phyloP scores from a whole-genome alignment of 768 basidiomycete species.

The Nevesoporus exiguus region DNA sequence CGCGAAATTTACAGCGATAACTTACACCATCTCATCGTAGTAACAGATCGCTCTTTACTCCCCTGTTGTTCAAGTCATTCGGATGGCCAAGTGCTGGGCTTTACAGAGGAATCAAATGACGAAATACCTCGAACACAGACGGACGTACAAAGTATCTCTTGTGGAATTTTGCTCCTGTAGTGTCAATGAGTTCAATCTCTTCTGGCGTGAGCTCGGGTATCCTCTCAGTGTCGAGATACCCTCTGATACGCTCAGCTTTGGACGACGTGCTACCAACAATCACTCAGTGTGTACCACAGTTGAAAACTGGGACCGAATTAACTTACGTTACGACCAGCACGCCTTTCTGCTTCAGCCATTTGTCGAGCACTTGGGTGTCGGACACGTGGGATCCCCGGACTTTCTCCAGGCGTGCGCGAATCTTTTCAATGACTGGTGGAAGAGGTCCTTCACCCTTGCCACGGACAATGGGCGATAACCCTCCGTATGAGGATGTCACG shows the following conservation, averaged over 20 bases:
- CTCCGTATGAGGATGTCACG: conserved; percentile 39
- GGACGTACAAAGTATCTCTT: conserved; percentile 22
- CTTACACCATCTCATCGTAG: neutral
- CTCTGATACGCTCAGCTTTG: conserved; percentile 31
- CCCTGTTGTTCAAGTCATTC: conserved; percentile 7
- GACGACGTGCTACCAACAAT: conserved; percentile 28
- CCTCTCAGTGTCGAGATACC: conserved; percentile 28
- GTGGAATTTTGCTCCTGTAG: neutral
- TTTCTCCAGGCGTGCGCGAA: conserved; percentile 29
- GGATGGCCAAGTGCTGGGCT: conserved; percentile 19
- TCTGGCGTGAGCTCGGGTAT: neutral
- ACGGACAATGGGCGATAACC: conserved; percentile 37
- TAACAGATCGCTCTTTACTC: neutral
- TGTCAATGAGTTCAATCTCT: neutral
- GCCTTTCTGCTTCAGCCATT: conserved; percentile 30
- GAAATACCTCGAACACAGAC: neutral
- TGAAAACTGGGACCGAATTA: neutral
- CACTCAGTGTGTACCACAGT: neutral
- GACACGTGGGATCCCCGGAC: conserved; percentile 27
- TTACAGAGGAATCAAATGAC: conserved; percentile 2
- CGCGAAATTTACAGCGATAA: neutral
- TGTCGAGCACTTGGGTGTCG: conserved; percentile 28
- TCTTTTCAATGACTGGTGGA: conserved; percentile 35
- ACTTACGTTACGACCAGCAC: conserved; percentile 33
- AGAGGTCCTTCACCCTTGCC: conserved; percentile 35